A percentile compares a stretch with the other conserved stretches of the same genome.
These are phyloP conservation scores for Skeletonema tropicum DNA, from an alignment of 108 stramenopile species.

Conservation along the genomic window DNA sequence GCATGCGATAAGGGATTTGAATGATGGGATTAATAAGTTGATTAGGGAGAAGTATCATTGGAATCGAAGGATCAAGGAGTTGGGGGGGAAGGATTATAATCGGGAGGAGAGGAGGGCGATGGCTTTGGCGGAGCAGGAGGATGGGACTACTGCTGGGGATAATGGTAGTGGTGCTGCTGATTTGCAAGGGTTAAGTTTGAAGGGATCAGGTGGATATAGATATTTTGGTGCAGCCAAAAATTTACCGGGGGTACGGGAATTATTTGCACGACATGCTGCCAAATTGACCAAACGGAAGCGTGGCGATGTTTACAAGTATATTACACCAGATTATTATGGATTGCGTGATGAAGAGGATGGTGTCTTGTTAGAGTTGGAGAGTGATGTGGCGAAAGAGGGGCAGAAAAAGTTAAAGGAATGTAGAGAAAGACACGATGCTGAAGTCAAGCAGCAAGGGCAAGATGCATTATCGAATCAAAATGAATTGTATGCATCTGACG, in stretches of 20 bases:
- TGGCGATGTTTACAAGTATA: constrained; percentile 82
- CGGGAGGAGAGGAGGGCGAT: constrained; percentile 69
- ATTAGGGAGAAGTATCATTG: constrained; percentile 94
- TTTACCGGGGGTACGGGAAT: constrained; percentile 92
- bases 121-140: constrained; percentile 48
- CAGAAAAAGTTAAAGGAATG: constrained; percentile 33
- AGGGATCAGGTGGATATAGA: constrained; percentile 78
- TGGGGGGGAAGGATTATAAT: constrained; percentile 89
- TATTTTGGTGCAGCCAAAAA: constrained; percentile 97
- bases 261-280: constrained; percentile 72
- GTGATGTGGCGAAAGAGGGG: constrained; percentile 50
- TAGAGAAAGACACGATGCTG: constrained; percentile 34
- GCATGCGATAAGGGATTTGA: constrained; percentile 95
- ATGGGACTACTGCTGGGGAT: constrained; percentile 36
- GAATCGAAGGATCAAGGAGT: constrained; percentile 90
- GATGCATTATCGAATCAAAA: not conserved
- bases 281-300: constrained; percentile 70
- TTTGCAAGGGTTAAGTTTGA: constrained; percentile 50
- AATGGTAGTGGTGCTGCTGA: too few relatives aligned
- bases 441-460: constrained; percentile 4
- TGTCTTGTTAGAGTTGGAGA: constrained; percentile 78
- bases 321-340: constrained; percentile 93
- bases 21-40: constrained; percentile 97
- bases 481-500: constrained; percentile 7
- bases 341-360: constrained; percentile 95